Percentiles rank a stretch among this genome's conserved stretches.
These are phyloP conservation scores for Barnettozyma hawaiiensis DNA, from an alignment of 1,139 yeast genomes.

Conservation along the genomic window DNA sequence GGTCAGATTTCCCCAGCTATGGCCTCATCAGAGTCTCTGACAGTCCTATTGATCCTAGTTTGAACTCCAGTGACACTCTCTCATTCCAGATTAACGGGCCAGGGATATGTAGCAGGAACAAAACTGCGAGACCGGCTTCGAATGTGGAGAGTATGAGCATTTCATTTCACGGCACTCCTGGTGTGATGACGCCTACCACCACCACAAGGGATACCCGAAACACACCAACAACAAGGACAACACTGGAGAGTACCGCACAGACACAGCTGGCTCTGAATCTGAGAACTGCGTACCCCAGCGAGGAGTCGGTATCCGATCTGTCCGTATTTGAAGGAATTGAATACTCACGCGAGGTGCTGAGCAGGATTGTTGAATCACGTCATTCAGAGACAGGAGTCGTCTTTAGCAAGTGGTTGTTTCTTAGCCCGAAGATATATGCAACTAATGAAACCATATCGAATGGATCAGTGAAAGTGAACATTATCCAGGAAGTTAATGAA, in stretches of 20 bases:
- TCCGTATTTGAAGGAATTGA: slow-evolving; percentile 5
- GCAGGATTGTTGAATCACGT: slow-evolving; percentile 12
- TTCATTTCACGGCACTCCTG: not conserved
- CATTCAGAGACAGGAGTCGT: slow-evolving; percentile 10
- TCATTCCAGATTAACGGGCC: not conserved
- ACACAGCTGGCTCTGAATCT: not conserved
- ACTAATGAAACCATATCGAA: slow-evolving; percentile 9
- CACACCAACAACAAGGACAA: not conserved
- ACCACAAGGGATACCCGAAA: no score
- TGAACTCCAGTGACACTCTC: not conserved
- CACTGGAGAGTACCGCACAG: not conserved
- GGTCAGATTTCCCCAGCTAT: slow-evolving; percentile 18
- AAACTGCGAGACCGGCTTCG: not conserved
- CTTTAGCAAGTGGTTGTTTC: slow-evolving; percentile 6
- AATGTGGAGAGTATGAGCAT: slow-evolving; percentile 2
- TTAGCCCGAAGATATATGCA: slow-evolving; percentile 9
- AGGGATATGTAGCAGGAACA: not conserved
- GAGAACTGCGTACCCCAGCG: not conserved
- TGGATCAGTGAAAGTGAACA: slow-evolving; percentile 16
- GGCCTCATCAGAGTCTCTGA: slow-evolving; percentile 22
- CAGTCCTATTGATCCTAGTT: slow-evolving; percentile 7
- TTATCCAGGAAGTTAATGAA: slow-evolving; percentile 15
- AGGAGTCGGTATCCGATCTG: slow-evolving; percentile 1
- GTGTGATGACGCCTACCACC: no score
- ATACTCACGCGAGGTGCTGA: slow-evolving; percentile 7